These are phyloP conservation scores for Scutellaria galericulata DNA, from an alignment of 257 asterid species.

Conservation along the genomic window DNA sequence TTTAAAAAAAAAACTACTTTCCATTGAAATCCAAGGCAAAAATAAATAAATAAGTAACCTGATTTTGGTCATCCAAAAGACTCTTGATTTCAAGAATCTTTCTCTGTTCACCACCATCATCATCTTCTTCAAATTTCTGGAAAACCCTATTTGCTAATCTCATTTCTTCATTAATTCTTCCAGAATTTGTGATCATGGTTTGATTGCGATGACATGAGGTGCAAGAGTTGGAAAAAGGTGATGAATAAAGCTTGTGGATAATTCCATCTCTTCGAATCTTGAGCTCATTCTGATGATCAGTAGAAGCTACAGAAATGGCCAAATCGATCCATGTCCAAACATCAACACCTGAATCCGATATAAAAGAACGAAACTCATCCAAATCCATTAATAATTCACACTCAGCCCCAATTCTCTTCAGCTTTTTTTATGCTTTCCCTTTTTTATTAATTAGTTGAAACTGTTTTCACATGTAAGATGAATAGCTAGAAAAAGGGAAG, in stretches of 20 bases:
- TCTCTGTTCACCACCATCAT: constrained; percentile 33
- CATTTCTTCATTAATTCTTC: neutral
- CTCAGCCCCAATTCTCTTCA: neutral
- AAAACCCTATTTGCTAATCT: constrained; percentile 4
- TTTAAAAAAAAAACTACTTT: neutral
- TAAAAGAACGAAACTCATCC: constrained; percentile 48
- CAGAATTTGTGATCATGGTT: neutral
- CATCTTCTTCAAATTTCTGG: neutral
- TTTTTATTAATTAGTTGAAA: too few relatives aligned
- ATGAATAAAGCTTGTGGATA: constrained; percentile 48
- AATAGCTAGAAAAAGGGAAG: constrained; percentile 4
- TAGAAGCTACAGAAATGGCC: constrained; percentile 50
- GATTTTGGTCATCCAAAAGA: constrained; percentile 46
- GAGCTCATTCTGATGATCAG: constrained; percentile 51
- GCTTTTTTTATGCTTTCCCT: too few relatives aligned
- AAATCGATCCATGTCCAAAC: constrained; percentile 60
- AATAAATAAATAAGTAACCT: constrained; percentile 36
- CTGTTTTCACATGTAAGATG: neutral
- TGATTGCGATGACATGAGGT: constrained; percentile 21
- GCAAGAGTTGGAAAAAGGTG: constrained; percentile 16
- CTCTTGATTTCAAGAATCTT: constrained; percentile 48
- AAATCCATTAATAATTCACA: constrained; percentile 44
- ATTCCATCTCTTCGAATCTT: constrained; percentile 51
- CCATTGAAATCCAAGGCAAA: neutral
- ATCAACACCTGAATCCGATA: constrained; percentile 55